Evolutionary conservation across 208 protist species (phyloP).

Genomic region (Spironucleus salmonicida): DNA sequence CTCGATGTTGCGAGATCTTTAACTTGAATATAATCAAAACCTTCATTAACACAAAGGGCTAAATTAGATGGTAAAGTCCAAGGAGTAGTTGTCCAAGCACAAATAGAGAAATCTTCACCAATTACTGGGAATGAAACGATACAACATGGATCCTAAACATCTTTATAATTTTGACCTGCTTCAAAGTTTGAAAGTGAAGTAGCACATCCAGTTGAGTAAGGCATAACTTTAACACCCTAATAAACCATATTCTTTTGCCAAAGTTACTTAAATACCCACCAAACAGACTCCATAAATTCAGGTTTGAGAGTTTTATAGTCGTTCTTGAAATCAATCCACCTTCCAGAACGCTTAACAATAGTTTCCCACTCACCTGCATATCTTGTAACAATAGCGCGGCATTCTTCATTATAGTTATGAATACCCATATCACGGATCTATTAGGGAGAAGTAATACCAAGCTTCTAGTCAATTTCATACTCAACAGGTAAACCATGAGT

Average conservation of each 20-base stretch:
- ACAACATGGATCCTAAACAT: conserved; percentile 71
- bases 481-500: conserved; percentile 91
- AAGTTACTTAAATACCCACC: conserved; percentile 95
- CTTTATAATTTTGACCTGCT: conserved; percentile 88
- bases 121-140: conserved; percentile 61
- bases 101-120: conserved; percentile 60
- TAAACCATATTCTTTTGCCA: conserved; percentile 92
- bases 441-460: conserved; percentile 57
- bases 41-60: conserved; percentile 86
- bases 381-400: conserved; percentile 87
- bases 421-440: conserved; percentile 89
- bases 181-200: conserved; percentile 99
- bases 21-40: conserved; percentile 88
- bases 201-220: conserved; percentile 83
- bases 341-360: conserved; percentile 76
- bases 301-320: conserved; percentile 98
- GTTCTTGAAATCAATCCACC: conserved; percentile 98
- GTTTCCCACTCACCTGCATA: conserved; percentile 87
- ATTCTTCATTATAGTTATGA: conserved; percentile 88
- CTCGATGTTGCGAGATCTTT: conserved; percentile 51
- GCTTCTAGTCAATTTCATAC: conserved; percentile 94
- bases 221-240: conserved; percentile 96
- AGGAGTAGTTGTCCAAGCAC: conserved; percentile 98
- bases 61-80: conserved; percentile 98
- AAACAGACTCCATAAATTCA: conserved; percentile 98